Conservation (phyloP, 2,329 filamentous ascomycete species). For the Lomentospora prolificans region DNA sequence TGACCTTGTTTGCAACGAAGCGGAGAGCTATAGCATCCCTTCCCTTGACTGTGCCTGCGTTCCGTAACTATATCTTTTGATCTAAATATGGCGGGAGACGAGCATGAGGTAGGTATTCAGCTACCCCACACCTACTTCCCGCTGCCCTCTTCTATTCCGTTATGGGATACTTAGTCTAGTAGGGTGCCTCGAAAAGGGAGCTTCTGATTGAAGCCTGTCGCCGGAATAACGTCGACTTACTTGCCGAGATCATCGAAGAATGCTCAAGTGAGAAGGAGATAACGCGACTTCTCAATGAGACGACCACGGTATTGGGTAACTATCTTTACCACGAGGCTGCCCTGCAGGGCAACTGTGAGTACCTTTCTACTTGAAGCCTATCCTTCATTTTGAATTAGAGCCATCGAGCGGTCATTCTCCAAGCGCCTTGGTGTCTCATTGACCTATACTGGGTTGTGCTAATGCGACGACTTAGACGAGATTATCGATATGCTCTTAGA, state of each 20-base stretch:
- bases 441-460: too few relatives aligned
- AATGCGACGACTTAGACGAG: conserved; percentile 46
- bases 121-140: not conserved
- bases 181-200: conserved; percentile 82
- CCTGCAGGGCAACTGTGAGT: conserved; percentile 66
- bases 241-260: conserved; percentile 60
- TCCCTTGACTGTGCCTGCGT: not conserved
- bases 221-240: conserved; percentile 80
- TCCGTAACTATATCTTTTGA: not conserved
- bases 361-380: not conserved
- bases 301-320: conserved; percentile 78
- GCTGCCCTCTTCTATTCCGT: not conserved
- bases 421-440: too few relatives aligned
- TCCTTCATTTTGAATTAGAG: not conserved
- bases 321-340: conserved; percentile 86
- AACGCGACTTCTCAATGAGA: conserved; percentile 72
- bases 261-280: conserved; percentile 55
- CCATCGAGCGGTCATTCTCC: not conserved
- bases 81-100: conserved; percentile 1
- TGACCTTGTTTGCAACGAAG: too few relatives aligned
- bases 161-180: conserved; percentile 4
- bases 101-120: conserved; percentile 4
- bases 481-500: conserved; percentile 74
- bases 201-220: conserved; percentile 87
- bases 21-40: too few relatives aligned